Percentiles rank a stretch among this genome's conserved stretches.
Evolutionary conservation across 2,329 filamentous ascomycete genomes (phyloP).

Genomic region (Magnaporthiopsis rhizophila): DNA sequence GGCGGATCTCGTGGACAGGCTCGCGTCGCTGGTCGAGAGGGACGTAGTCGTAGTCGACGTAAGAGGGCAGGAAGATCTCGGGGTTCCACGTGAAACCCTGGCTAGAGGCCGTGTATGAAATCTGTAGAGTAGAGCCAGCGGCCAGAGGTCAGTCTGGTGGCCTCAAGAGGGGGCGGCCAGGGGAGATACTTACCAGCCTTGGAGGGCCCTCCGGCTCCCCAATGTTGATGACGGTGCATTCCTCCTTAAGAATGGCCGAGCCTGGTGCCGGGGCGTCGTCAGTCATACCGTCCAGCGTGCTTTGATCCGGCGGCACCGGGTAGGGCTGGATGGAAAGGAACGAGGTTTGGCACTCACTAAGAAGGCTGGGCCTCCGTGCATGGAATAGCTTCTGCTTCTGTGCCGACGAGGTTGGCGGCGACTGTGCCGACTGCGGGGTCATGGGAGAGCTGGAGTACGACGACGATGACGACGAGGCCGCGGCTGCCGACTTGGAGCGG

Average conservation of each 20-base stretch:
- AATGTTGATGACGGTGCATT: slow-evolving; percentile 75
- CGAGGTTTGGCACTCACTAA: slow-evolving; percentile 39
- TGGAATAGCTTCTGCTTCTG: slow-evolving; percentile 38
- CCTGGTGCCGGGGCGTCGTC: slow-evolving; percentile 35
- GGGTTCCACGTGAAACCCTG: slow-evolving; percentile 82
- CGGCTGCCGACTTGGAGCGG: slow-evolving; percentile 9
- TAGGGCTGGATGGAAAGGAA: not conserved
- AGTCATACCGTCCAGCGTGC: not conserved
- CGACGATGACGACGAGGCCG: slow-evolving; percentile 37
- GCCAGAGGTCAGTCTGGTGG: slow-evolving; percentile 14
- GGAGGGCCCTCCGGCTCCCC: slow-evolving; percentile 66
- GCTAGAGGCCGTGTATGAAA: slow-evolving; percentile 70
- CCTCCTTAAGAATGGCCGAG: slow-evolving; percentile 62
- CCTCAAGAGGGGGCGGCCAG: slow-evolving; percentile 1
- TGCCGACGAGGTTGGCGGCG: slow-evolving; percentile 31
- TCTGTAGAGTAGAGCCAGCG: slow-evolving; percentile 35
- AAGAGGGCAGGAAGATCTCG: slow-evolving; percentile 75
- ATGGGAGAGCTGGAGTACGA: slow-evolving; percentile 49
- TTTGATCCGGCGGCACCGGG: not conserved
- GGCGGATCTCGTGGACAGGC: slow-evolving; percentile 67
- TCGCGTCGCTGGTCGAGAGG: slow-evolving; percentile 70
- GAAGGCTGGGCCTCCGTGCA: slow-evolving; percentile 50
- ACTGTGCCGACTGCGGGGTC: slow-evolving; percentile 32
- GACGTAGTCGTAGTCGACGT: slow-evolving; percentile 65
- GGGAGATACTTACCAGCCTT: slow-evolving; percentile 49